Base-by-base conservation (phyloP, 129 eudicot species). In the Tagetes erecta region DNA sequence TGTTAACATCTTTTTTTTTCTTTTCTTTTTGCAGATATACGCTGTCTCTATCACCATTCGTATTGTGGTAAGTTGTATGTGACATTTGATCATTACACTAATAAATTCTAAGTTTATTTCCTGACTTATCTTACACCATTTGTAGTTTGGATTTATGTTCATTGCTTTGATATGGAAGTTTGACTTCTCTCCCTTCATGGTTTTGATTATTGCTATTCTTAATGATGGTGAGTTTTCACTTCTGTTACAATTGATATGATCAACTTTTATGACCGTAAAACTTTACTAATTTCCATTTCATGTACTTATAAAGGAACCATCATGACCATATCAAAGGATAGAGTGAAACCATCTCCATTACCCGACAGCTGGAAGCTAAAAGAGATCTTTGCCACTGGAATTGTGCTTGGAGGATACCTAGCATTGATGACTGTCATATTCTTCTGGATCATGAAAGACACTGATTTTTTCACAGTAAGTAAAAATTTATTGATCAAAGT, bases 1-100 rank as follows among this genome's bases (percentile, higher is more conserved):
- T 38, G 2, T 68, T 41, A 70, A 55, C 49, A 44, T 41, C 58
- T 72, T 12, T 55, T 51, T 5, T 39, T 84, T 71, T 41, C 58
- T 72, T 12, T 55, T 51, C 5, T 39, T 84, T 71, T 78, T 51
- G 58, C 86, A 93, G 98, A 93, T 93, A 49, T 93, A 93, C 78
- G 98, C 98, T 0, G 98, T 93, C 6, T 93, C 98, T 73, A 93
- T 93, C 82, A 93, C 98, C 64, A 93, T 93, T 52, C 98, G 98
- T 93, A 88, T 93, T 42, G 98, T 93, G 97, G 98, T 93, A 90
- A 73, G 96, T 92, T 73, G 33, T 49, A 38, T 39, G 63, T 68
- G 45, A 37, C 70, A 56, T 20, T 75, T 65, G 36, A 60, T 42
- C 41, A 20, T 46, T 58, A 59, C 34, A 52, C 27, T 40, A 46